Conservation (phyloP, 2,329 filamentous ascomycete genomes). For the Pseudogymnoascus sp. region DNA sequence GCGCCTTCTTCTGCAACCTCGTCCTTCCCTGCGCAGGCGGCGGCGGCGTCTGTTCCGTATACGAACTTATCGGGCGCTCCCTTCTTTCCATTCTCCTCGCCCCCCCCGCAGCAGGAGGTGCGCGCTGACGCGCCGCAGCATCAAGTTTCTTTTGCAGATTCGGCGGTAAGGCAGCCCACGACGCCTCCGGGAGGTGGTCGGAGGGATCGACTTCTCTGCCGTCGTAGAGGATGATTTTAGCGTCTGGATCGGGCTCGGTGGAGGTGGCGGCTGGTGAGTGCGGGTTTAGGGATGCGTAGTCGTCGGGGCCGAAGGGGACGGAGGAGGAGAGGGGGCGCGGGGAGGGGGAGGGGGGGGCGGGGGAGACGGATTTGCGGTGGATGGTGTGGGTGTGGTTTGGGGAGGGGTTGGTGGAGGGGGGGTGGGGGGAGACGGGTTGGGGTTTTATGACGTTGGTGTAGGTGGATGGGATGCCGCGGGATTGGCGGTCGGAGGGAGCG, state of each 20-base stretch:
- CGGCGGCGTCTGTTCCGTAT: constrained; percentile 47
- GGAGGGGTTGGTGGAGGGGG: constrained; percentile 7
- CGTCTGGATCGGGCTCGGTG: constrained; percentile 41
- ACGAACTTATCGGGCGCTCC: constrained; percentile 43
- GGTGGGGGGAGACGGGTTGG: background rate
- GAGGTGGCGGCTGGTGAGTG: constrained; percentile 27
- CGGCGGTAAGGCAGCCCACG: constrained; percentile 23
- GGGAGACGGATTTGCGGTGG: constrained; percentile 62
- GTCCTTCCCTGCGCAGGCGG: constrained; percentile 42
- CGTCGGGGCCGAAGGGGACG: constrained; percentile 66
- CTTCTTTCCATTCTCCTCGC: constrained; percentile 43
- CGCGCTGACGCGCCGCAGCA: constrained; percentile 46
- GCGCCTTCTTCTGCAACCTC: constrained; percentile 55
- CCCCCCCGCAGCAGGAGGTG: constrained; percentile 36
- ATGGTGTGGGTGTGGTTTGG: constrained; percentile 31
- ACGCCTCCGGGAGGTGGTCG: constrained; percentile 61
- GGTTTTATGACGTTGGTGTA: background rate
- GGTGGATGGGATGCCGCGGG: background rate
- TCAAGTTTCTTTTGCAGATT: background rate
- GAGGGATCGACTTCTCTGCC: constrained; percentile 72
- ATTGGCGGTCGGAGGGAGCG: background rate
- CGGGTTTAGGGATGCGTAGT: constrained; percentile 66
- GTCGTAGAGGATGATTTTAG: constrained; percentile 67
- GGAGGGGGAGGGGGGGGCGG: constrained; percentile 34
- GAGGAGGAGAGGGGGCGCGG: constrained; percentile 23